Conservation (phyloP, 495 filamentous ascomycete genomes). For the Letharia columbiana region DNA sequence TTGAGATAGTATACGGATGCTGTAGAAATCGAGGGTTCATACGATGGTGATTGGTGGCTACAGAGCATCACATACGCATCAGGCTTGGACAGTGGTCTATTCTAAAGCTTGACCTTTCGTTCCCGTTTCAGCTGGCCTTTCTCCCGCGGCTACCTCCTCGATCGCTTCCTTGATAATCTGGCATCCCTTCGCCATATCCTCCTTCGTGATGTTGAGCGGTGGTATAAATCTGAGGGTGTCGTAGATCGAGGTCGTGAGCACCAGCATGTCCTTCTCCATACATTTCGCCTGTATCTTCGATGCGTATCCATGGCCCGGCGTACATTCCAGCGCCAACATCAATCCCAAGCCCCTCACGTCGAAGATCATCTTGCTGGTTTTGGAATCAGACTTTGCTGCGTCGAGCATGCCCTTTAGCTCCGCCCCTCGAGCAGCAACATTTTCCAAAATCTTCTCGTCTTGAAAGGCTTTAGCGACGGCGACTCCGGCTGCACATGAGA, state of each 20-base stretch:
- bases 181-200: slow-evolving; percentile 20
- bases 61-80: not conserved
- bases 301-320: slow-evolving; percentile 20
- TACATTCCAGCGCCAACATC: slow-evolving; percentile 22
- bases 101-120: not conserved
- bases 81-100: not conserved
- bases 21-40: not conserved
- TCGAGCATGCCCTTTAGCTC: slow-evolving; percentile 19
- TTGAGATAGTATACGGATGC: not conserved
- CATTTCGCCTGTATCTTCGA: slow-evolving; percentile 22
- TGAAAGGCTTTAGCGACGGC: slow-evolving; percentile 23
- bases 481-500: slow-evolving; percentile 21
- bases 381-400: not conserved
- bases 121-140: not conserved
- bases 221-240: slow-evolving; percentile 20
- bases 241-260: slow-evolving; percentile 20
- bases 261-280: slow-evolving; percentile 22
- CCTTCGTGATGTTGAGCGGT: slow-evolving; percentile 20
- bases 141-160: slow-evolving; percentile 16
- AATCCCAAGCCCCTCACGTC: slow-evolving; percentile 19
- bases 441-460: slow-evolving; percentile 20
- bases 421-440: slow-evolving; percentile 14
- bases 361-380: slow-evolving; percentile 10
- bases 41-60: not conserved
- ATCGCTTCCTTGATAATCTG: slow-evolving; percentile 18